phyloP scores from a whole-genome alignment of 2,329 filamentous ascomycete species.

The Fusarium sp. region DNA sequence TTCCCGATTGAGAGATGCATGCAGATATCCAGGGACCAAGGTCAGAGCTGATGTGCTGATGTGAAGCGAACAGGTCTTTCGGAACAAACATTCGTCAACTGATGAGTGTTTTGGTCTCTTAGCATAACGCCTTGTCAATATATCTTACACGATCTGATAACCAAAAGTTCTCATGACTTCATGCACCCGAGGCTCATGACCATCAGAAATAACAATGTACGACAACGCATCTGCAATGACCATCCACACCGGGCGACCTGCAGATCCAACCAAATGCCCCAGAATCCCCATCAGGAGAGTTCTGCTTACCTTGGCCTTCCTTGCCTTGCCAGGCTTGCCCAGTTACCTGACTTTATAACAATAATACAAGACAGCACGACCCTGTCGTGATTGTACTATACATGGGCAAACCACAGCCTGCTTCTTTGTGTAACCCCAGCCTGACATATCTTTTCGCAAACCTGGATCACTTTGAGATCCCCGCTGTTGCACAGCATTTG shows the following conservation, averaged over 20 bases:
- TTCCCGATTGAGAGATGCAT: constrained; percentile 34
- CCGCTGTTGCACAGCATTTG: constrained; percentile 1
- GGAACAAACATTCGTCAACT: constrained; percentile 4
- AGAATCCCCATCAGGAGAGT: constrained; percentile 30
- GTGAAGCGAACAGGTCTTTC: not conserved
- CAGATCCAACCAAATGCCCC: constrained; percentile 27
- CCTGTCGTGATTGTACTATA: not conserved
- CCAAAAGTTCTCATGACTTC: not conserved
- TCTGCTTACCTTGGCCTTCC: constrained; percentile 7
- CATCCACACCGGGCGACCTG: constrained; percentile 32
- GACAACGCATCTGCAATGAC: constrained; percentile 25
- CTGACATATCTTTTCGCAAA: constrained; percentile 22
- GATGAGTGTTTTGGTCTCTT: not conserved
- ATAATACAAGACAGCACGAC: not conserved
- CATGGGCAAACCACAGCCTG: not conserved
- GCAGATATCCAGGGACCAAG: constrained; percentile 30
- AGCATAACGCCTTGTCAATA: not conserved
- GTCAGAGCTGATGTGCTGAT: not conserved
- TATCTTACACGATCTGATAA: not conserved
- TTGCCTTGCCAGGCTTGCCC: not conserved
- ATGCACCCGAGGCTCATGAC: not conserved
- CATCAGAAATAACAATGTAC: constrained; percentile 16
- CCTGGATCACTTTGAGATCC: constrained; percentile 23
- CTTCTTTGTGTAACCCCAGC: constrained; percentile 11
- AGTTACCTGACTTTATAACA: not conserved